A percentile compares a stretch with the other conserved stretches of the same genome.
These are phyloP conservation scores for Komagataella phaffii DNA, from an alignment of 805 yeast species.

Conservation along the genomic window DNA sequence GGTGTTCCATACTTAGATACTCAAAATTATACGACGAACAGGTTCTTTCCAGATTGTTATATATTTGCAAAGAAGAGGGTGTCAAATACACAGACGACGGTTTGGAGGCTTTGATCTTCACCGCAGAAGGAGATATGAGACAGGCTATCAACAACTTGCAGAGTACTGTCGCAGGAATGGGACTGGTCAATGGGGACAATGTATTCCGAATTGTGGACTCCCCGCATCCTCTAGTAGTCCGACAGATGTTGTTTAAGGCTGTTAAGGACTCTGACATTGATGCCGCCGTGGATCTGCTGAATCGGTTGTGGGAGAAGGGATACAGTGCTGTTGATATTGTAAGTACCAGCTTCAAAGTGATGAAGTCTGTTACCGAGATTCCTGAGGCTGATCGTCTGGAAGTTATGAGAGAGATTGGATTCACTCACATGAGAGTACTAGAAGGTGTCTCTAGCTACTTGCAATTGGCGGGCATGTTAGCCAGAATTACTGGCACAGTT, in stretches of 20 bases:
- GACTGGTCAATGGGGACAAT: slow-evolving; percentile 78
- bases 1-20: slow-evolving; percentile 90
- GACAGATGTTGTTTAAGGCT: slow-evolving; percentile 47
- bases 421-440: slow-evolving; percentile 79
- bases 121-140: slow-evolving; percentile 98
- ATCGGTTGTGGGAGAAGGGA: slow-evolving; percentile 75
- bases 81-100: slow-evolving; percentile 83
- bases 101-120: slow-evolving; percentile 78
- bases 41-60: slow-evolving; percentile 61
- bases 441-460: slow-evolving; percentile 88
- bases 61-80: slow-evolving; percentile 54
- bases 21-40: slow-evolving; percentile 74
- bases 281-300: slow-evolving; percentile 48
- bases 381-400: slow-evolving; percentile 61
- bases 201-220: slow-evolving; percentile 93
- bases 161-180: slow-evolving; percentile 89
- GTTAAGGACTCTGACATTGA: slow-evolving; percentile 34
- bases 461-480: slow-evolving; percentile 74
- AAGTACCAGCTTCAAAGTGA: slow-evolving; percentile 79
- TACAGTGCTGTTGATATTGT: slow-evolving; percentile 90
- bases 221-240: slow-evolving; percentile 85
- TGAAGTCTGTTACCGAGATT: slow-evolving; percentile 58
- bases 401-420: slow-evolving; percentile 76
- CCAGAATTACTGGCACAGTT: slow-evolving; percentile 25
- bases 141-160: slow-evolving; percentile 93